Evolutionary conservation across 2,329 filamentous ascomycete genomes (phyloP), one percentile per base, ranked within the genome.

Genomic region (Xylaria hypoxylon): DNA sequence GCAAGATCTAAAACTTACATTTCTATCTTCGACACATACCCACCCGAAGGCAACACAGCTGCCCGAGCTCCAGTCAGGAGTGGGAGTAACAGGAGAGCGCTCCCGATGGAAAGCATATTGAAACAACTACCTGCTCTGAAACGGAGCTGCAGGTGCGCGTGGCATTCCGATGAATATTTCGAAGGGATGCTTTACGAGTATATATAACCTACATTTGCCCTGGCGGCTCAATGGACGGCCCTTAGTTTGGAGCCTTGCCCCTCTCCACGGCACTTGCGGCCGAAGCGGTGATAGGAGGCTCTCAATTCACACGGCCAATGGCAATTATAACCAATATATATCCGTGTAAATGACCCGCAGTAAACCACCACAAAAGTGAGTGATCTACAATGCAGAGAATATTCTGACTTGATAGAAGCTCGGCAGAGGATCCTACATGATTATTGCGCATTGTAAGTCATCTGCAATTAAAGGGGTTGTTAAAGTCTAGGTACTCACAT

Each of bases 191-290:
- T 68, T 24, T 70, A 48, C 42, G 67, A 53, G 62, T 72, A 73
- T 73, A 72, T 74, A 74, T 69, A 71, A 48, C 40, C 22, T 64
- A 59, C 62, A 72, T 68, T 68, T 70, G 35, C 59, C 61, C 52
- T 38, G 60, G 67, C 72, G 73, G 71, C 71, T 74, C 65, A 75
- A 75, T 74, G 65, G 59, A 72, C 63, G 52, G 56, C 62, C 65
- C 68, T 59, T 74, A 62, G 45, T 63, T 51, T 65, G 52, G 51
- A 59, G 64, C 63, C 61, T 60, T 68, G 67, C 68, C 65, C 56
- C 73, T 72, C 73, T 71, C 55, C 72, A 72, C 73, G 73, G 73
- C 73, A 75, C 71, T 75, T 75, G 69, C 22, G 67, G 68, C 53
- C 26, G 47, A 64, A 61, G 62, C 67, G 48, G 48, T 65, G 68